Conservation (phyloP, 192 early-diverging fungal genomes). For the Diversispora eburnea region DNA sequence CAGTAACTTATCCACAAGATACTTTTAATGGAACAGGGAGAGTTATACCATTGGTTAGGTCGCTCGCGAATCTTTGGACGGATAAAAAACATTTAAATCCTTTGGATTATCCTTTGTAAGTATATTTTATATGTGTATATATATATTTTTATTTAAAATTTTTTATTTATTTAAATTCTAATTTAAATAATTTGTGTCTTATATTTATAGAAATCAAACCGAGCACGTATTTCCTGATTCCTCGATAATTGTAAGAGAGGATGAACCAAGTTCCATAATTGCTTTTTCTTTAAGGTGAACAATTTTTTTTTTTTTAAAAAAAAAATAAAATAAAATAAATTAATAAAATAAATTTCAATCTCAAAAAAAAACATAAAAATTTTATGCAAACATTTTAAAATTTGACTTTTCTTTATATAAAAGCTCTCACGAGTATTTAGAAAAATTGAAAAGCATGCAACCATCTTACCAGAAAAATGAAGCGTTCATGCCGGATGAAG, state of each 20-base stretch:
- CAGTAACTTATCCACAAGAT: not conserved
- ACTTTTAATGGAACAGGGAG: not conserved
- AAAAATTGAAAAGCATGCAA: constrained; percentile 54
- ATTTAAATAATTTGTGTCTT: not conserved
- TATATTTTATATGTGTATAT: constrained; percentile 8
- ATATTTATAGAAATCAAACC: constrained; percentile 48
- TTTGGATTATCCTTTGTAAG: constrained; percentile 73
- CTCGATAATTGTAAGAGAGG: constrained; percentile 80
- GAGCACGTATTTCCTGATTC: constrained; percentile 90
- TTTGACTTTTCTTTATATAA: not conserved
- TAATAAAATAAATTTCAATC: not conserved
- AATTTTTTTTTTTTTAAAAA: too few relatives aligned
- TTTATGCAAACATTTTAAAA: not conserved
- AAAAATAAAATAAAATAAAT: too few relatives aligned
- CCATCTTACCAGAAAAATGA: constrained; percentile 36
- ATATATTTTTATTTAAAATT: not conserved
- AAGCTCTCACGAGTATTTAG: constrained; percentile 66
- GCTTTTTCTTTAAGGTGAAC: constrained; percentile 72
- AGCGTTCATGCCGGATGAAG: constrained; percentile 34
- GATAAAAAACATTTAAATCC: constrained; percentile 63
- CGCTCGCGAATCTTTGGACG: constrained; percentile 68
- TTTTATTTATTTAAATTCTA: not conserved
- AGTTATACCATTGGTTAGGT: constrained; percentile 67
- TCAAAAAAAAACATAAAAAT: constrained; percentile 12
- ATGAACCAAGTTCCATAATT: constrained; percentile 92